Percentiles rank a stretch among this genome's conserved stretches.
Conservation (phyloP, 208 protist species). For the Phytomonas francai region DNA sequence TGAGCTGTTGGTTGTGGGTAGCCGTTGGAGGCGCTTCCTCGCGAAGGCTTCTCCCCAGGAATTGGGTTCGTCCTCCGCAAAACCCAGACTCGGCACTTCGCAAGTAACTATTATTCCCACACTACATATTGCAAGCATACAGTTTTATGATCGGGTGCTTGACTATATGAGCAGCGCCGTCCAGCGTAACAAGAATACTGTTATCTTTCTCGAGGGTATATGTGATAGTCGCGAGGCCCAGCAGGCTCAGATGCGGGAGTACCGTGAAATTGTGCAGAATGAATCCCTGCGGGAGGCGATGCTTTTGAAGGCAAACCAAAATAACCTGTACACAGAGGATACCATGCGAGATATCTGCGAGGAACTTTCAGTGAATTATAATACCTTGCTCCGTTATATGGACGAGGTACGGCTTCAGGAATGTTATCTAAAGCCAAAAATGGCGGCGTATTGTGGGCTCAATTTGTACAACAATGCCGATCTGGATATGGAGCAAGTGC, state of each 20-base stretch:
- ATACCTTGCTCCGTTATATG: slow-evolving; percentile 30
- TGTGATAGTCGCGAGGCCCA: slow-evolving; percentile 71
- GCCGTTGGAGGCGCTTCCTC: slow-evolving; percentile 71
- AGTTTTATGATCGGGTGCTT: slow-evolving; percentile 81
- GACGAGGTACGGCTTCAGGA: slow-evolving; percentile 74
- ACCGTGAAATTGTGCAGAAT: slow-evolving; percentile 50
- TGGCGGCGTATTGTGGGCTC: slow-evolving; percentile 64
- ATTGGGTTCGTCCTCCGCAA: neutral
- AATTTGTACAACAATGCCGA: slow-evolving; percentile 79
- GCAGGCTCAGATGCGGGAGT: slow-evolving; percentile 76
- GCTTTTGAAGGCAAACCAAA: slow-evolving; percentile 59
- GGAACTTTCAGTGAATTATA: slow-evolving; percentile 68
- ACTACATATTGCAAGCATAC: slow-evolving; percentile 72
- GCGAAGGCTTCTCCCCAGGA: slow-evolving; percentile 24
- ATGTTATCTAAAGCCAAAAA: slow-evolving; percentile 87
- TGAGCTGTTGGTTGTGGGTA: slow-evolving; percentile 74
- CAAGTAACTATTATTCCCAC: slow-evolving; percentile 81
- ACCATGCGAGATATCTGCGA: slow-evolving; percentile 72
- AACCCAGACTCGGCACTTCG: slow-evolving; percentile 19
- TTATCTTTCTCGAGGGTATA: slow-evolving; percentile 85
- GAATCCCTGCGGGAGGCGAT: slow-evolving; percentile 39
- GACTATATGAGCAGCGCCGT: slow-evolving; percentile 80
- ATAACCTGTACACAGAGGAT: slow-evolving; percentile 64
- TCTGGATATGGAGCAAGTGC: slow-evolving; percentile 75
- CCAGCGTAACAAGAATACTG: slow-evolving; percentile 37